Evolutionary conservation across 1,284 basidiomycete genomes (phyloP).

Genomic region (Ceratobasidium sp.): DNA sequence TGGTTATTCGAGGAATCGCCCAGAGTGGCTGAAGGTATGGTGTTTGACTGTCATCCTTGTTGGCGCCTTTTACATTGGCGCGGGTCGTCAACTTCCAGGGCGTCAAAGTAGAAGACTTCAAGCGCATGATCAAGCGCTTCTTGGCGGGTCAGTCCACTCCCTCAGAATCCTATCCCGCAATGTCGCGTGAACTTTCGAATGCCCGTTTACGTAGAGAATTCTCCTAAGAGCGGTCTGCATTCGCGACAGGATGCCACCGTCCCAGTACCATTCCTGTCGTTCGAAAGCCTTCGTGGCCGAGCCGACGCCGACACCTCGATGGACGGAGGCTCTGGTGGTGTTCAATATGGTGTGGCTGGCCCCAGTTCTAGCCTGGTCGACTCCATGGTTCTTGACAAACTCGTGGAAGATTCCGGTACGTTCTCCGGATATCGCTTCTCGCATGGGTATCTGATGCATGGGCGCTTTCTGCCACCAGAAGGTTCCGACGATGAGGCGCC

Average conservation of each 20-base stretch:
- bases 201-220: conserved; percentile 23
- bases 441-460: neutral
- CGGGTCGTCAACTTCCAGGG: neutral
- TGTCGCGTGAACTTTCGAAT: neutral
- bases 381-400: conserved; percentile 4
- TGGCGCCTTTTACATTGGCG: neutral
- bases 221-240: conserved; percentile 41
- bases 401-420: conserved; percentile 34
- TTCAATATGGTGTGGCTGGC: conserved; percentile 9
- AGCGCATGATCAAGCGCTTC: conserved; percentile 38
- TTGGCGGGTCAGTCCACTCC: conserved; percentile 25
- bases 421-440: neutral
- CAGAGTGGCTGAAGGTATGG: conserved; percentile 50
- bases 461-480: neutral
- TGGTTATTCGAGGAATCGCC: conserved; percentile 82
- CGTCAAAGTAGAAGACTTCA: conserved; percentile 10
- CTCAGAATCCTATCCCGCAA: neutral
- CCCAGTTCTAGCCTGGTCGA: conserved; percentile 3
- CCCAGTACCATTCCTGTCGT: conserved; percentile 37
- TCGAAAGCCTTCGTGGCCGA: conserved; percentile 35
- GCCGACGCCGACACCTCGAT: neutral
- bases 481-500: conserved; percentile 34
- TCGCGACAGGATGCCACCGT: conserved; percentile 34
- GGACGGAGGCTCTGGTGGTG: conserved; percentile 6
- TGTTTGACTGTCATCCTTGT: neutral